Base-by-base conservation (phyloP, 345 rosid genomes). In the Linum lewisii region DNA sequence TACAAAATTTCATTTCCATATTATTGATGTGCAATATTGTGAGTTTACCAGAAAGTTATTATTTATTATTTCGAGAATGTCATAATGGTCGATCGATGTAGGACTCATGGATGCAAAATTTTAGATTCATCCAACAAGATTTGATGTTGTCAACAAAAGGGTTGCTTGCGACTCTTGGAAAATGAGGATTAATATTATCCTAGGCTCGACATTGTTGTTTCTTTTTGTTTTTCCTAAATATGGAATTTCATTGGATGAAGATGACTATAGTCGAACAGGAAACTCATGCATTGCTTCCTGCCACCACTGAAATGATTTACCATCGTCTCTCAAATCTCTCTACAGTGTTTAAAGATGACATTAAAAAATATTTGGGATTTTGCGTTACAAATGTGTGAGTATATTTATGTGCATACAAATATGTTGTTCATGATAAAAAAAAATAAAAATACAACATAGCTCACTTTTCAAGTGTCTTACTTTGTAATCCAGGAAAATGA, bases 311-410 rank as follows among this genome's bases (percentile, higher is more conserved):
- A 52, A 74, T 77, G 65, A 65, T 90, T 51, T 81, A 90, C 57
- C 44, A 34, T 61, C 72, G 72, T 59, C 78, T 90, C 64, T 82
- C 81, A 1, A 79, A 81, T 72, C 82, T 87, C 69, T 76, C 77
- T 32, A 20, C 38, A 4, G 57, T 62, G 9, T 75, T 87, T 57
- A 70, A 65, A 58, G 65, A 69, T 32, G 84, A 84, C 55, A 66
- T 87, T 52, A 62, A 69, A 36, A 63, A 68, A 0, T 66, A 70
- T 37, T 54, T 82, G 69, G 77, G 77, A 7, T 87, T 77, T 71
- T 90, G 97, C 80, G 72, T 90, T 44, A 90, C 83, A 77, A 75
- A 90, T 45, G 76, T 68, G 93, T 85, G 75, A 65, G 95, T 78
- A 61, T 44, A 38, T 54, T 42, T 38, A 5, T 13, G 6, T 19